Base-by-base conservation (phyloP, 768 basidiomycete genomes). In the Boletus eberwhitei region DNA sequence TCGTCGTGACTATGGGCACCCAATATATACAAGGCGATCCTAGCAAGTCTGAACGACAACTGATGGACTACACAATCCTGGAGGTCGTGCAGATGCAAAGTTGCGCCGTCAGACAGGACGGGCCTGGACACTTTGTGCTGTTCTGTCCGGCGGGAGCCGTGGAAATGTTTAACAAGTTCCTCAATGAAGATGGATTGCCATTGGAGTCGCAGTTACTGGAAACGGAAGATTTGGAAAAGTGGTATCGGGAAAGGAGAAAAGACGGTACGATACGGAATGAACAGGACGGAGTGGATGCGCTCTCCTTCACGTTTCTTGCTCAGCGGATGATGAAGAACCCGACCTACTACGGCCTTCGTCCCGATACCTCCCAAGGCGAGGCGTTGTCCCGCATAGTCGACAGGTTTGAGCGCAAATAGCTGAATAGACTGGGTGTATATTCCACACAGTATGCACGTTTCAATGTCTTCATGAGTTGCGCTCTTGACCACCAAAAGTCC, bases 61-160 rank as follows among this genome's bases (percentile, higher is more conserved):
- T 96, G 47, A 79, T 79, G 41, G 93, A 94, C 66, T 98, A 98
- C 69, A 75, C 75, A 0, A 73, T 96, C 36, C 77, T 82, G 19
- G 94, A 98, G 61, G 72, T 99, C 35, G 84, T 90, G 48, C 85
- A 84, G 53, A 98, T 99, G 95, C 95, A 98, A 71, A 84, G 90
- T 51, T 82, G 84, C 32, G 94, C 94, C 4, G 80, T 93, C 13
- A 80, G 79, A 51, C 83, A 85, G 59, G 72, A 77, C 1, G 77
- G 75, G 11, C 60, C 74, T 0, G 88, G 91, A 0, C 78, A 79
- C 53, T 94, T 96, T 73, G 78, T 88, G 64, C 72, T 98, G 43
- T 90, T 99, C 66, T 98, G 96, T 70, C 95, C 93, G 60, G 77
- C 84, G 7, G 95, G 97, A 68, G 83, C 86, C 45, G 82, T 84